Base-by-base conservation (phyloP, 371 early-diverging fungal species). In the Encephalitozoon hellem region DNA sequence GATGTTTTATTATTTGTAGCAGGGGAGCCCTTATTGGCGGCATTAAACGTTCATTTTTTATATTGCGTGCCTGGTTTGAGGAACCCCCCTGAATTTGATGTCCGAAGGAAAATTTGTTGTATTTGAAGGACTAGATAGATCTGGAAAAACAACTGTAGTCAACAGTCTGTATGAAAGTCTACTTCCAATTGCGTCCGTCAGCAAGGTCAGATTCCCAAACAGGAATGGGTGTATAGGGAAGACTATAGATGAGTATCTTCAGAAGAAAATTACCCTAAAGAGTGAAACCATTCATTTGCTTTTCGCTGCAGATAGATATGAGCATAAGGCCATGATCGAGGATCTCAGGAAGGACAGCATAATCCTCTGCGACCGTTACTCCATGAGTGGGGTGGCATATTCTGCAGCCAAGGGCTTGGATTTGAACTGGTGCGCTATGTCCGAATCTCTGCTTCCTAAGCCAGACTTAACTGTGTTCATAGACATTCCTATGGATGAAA, bases 351-450 rank as follows among this genome's bases (percentile, higher is more conserved):
- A 66, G 21, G 47, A 64, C 25, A 52, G 0, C n/a, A 63, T 90
- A 9, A 73, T 95, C 21, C 86, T 98, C 4, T 91, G 93, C 3
- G 99, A 97, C 86, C 88, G 98, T 65, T 99, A 99, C 83, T 92
- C 93, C 0, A 94, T 91, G 77, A 94, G 95, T 2, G 98, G 99
- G 11, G 92, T 92, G 1, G 93, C 92, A 0, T 96, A 91, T 81
- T 90, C 94, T 0, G 63, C 74, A 9, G 81, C 69, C 6, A 81
- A 89, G 87, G 91, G 91, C 2, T 81, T 96, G 18, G 89, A 90
- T 77, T 74, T 90, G 18, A 83, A 87, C 9, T 96, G 96, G 96
- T 94, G 96, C 83, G 89, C 87, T 81, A 78, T 86, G 3, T 89
- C 91, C 2, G 98, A 99, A 76, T 84, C 87, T 21, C 94, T 95